Evolutionary conservation across 1,284 basidiomycete genomes (phyloP), one percentile per base, ranked within the genome.

Genomic region (Ustilago sp.): DNA sequence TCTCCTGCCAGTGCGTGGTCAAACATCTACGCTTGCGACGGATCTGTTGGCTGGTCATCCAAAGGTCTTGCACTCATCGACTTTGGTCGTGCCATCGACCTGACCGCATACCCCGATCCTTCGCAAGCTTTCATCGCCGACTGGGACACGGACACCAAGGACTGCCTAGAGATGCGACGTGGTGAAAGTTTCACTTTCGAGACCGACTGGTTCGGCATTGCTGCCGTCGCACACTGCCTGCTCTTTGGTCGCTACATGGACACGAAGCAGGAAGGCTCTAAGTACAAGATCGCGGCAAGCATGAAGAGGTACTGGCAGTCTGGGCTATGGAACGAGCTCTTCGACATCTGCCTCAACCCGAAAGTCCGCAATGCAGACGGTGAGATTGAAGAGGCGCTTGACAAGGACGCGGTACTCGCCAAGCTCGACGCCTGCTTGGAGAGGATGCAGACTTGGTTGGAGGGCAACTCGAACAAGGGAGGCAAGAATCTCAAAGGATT

Each of bases 281-380:
- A 58, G 41, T 61, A 52, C 41, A 68, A 60, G 34, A 67, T 83
- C 45, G 88, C 90, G 28, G 91, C 92, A 47, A 90, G 92, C 23
- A 89, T 98, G 80, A 96, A 95, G 87, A 89, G 97, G 75, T 99
- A 99, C 87, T 98, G 97, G 94, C 95, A 99, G 87, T 89, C 89
- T 45, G 92, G 93, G 17, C 87, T 98, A 19, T 97, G 97, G 94
- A 91, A 88, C 39, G 87, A 89, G 59, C 86, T 98, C 47, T 99
- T 99, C 85, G 92, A 96, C 76, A 79, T 92, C 34, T 87, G 98
- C 67, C 90, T 99, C 65, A 98, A 98, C 86, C 77, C 83, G 7
- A 93, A 85, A 31, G 13, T 19, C 4, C 55, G 56, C 35, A 39
- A 45, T 13, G 32, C 17, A 28, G 56, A 54, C 23, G 51, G 38